These are phyloP conservation scores for Sporothrix schenckii DNA, from an alignment of 2,329 filamentous ascomycete genomes.

Conservation along the genomic window DNA sequence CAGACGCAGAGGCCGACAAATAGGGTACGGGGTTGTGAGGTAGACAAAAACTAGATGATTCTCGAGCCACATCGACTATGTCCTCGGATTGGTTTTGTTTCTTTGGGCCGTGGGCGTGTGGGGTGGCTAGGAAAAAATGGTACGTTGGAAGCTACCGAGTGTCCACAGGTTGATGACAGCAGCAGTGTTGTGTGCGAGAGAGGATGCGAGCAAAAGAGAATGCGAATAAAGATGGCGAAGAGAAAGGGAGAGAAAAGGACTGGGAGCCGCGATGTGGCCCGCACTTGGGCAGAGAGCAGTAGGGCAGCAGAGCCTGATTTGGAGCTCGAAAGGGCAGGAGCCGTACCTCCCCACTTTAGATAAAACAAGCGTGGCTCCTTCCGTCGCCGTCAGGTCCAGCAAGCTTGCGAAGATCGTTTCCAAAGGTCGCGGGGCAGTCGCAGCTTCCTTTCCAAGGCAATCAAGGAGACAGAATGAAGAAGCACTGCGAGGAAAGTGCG, in stretches of 20 bases:
- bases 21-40: background rate
- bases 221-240: background rate
- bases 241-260: background rate
- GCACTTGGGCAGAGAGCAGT: slow-evolving; percentile 1
- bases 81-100: background rate
- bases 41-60: background rate
- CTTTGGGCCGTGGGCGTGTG: background rate
- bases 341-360: slow-evolving; percentile 20
- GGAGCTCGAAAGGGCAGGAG: slow-evolving; percentile 24
- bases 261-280: slow-evolving; percentile 6
- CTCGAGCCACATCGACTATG: background rate
- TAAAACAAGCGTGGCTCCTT: slow-evolving; percentile 30
- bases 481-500: background rate
- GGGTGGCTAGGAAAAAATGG: background rate
- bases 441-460: slow-evolving; percentile 2
- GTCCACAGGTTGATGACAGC: background rate
- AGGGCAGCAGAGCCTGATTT: slow-evolving; percentile 12
- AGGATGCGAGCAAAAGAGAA: background rate
- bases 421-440: slow-evolving; percentile 3
- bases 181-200: background rate
- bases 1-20: background rate
- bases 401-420: slow-evolving; percentile 17
- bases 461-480: background rate
- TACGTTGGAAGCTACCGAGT: background rate
- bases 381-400: slow-evolving; percentile 13